Base-by-base conservation (phyloP, 164 flowering plant genomes). In the Santalum album region DNA sequence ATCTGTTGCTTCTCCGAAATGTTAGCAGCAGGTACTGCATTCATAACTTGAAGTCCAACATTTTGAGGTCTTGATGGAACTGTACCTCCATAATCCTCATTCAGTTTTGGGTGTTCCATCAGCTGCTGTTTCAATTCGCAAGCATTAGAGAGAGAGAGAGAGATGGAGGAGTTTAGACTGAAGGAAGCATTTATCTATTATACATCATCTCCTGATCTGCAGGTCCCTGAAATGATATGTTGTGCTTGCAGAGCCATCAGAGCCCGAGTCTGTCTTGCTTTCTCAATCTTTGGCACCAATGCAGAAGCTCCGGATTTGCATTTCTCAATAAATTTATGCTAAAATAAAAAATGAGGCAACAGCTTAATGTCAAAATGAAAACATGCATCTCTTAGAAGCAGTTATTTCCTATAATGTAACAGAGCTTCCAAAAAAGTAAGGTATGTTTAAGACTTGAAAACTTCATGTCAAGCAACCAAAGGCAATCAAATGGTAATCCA, bases 311-410 rank as follows among this genome's bases (percentile, higher is more conserved):
- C 95, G 75, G 60, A 62, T 74, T 82, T 90, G 75, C 92, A 85
- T 73, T 78, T 89, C 32, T 82, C 97, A 55, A 87, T 85, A 65
- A 92, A 92, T 75, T 90, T 92, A 69, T 92, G 99, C 99, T 92
- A 35, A 20, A 11, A 22, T 59, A n/a, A 22, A 39, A 3, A 40
- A n/a, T 5, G 25, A 19, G 23, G 22, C 54, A 53, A 62, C 25
- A 51, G 51, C 18, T 51, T 23, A n/a, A 46, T 44, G 52, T 60
- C 40, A 61, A 43, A 25, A 35, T 20, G 16, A 26, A 21, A 52
- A 36, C 51, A 54, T 45, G n/a, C n/a, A n/a, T n/a, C n/a, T n/a
- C n/a, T n/a, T n/a, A n/a, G n/a, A n/a, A n/a, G n/a, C n/a, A n/a
- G n/a, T n/a, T n/a, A n/a, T n/a, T n/a, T n/a, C n/a, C n/a, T n/a